Evolutionary conservation across 2,329 filamentous ascomycete species (phyloP).

Genomic region (Diplodia intermedia): DNA sequence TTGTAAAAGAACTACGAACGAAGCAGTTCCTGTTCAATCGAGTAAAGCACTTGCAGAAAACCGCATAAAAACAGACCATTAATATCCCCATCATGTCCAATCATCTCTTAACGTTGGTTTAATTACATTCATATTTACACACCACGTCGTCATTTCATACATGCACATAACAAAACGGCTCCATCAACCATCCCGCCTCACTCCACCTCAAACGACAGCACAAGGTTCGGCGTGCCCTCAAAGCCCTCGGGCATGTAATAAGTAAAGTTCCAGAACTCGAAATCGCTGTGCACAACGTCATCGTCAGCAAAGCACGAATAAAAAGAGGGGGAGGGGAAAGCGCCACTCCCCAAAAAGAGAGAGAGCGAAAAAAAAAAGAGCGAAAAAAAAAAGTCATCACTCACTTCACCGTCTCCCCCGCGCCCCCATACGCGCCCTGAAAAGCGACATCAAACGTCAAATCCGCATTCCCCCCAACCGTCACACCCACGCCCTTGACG

Average conservation of each 20-base stretch:
- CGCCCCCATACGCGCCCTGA: conserved; percentile 51
- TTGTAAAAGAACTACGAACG: no score
- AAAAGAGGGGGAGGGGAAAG: no score
- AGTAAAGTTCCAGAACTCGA: conserved; percentile 53
- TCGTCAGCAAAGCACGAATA: no score
- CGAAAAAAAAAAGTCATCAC: conserved; percentile 33
- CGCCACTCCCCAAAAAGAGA: no score
- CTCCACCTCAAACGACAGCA: conserved; percentile 38
- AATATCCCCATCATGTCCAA: no score
- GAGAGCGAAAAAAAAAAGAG: no score
- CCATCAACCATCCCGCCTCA: background rate
- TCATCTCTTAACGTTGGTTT: no score
- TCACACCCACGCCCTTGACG: conserved; percentile 57
- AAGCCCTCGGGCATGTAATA: conserved; percentile 47
- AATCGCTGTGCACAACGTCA: conserved; percentile 39
- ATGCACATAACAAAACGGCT: background rate
- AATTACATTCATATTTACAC: conserved; percentile 12
- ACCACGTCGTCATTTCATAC: background rate
- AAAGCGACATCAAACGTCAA: conserved; percentile 52
- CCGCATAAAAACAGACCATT: no score
- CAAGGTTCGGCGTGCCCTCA: conserved; percentile 39
- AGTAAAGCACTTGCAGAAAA: no score
- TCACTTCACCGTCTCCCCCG: conserved; percentile 48
- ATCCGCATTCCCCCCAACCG: conserved; percentile 55
- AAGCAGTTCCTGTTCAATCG: no score